Base-by-base conservation (phyloP, 108 stramenopile species). In the Cylindrotheca fusiformis region DNA sequence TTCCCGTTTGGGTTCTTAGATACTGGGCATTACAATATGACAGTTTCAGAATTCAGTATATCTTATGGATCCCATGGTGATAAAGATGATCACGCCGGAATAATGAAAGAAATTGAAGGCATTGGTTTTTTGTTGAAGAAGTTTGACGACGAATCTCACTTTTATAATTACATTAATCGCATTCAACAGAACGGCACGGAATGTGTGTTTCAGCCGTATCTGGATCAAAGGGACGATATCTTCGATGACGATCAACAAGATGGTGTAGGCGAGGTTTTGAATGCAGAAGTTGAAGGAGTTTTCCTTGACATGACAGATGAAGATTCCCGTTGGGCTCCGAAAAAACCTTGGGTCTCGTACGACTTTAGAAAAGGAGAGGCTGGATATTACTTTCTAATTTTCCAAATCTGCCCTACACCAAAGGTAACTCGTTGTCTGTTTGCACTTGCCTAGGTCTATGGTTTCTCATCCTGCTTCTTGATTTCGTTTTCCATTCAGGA, bases 381-480 rank as follows among this genome's bases (percentile, higher is more conserved):
- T 30, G 97, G 96, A 2, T 69, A 95, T 3, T 97, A 97, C 78
- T 94, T 92, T 68, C 74, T 97, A 22, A 76, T 97, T 4, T 97
- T 88, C 69, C 91, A 91, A 69, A 77, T 94, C 12, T 95, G 97
- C 52, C 19, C 79, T 61, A 32, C 27, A 48, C 44, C 48, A 41
- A 51, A 22, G 29, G 19, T 8, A 33, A 8, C n/a, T n/a, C n/a
- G n/a, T n/a, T n/a, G n/a, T n/a, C n/a, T n/a, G n/a, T n/a, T n/a
- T n/a, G n/a, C n/a, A n/a, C n/a, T n/a, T n/a, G n/a, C n/a, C n/a
- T n/a, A n/a, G n/a, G n/a, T n/a, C n/a, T n/a, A n/a, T n/a, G n/a
- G n/a, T n/a, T n/a, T n/a, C n/a, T n/a, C n/a, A n/a, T n/a, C n/a
- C n/a, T 22, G 8, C 4, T 6, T 48, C 6, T 18, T 8, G n/a